These are phyloP conservation scores for Talaromyces amestolkiae DNA, from an alignment of 2,329 filamentous ascomycete genomes.

Conservation along the genomic window DNA sequence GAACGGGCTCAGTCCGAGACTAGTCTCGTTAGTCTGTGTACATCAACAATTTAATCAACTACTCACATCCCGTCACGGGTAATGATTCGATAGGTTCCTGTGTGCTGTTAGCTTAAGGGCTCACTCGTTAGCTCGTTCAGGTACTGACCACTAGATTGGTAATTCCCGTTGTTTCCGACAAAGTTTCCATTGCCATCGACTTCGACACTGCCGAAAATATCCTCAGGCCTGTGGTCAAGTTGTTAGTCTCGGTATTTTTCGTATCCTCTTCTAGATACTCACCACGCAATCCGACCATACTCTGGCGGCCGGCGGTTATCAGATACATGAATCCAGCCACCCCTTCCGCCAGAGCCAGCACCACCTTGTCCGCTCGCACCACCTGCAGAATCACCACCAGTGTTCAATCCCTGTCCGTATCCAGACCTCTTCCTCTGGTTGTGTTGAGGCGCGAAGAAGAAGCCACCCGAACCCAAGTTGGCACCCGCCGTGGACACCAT, in stretches of 20 bases:
- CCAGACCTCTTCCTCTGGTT: constrained; percentile 30
- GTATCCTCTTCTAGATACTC: constrained; percentile 13
- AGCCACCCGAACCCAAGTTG: constrained; percentile 51
- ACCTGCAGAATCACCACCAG: constrained; percentile 50
- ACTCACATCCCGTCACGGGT: constrained; percentile 60
- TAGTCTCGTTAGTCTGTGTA: constrained; percentile 44
- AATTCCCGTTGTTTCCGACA: constrained; percentile 55
- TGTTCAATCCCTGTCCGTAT: constrained; percentile 36
- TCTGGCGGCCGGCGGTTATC: constrained; percentile 61
- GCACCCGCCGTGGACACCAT: constrained; percentile 60
- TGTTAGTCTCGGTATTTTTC: not conserved
- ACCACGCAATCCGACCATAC: constrained; percentile 62
- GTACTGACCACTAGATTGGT: constrained; percentile 55
- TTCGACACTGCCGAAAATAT: constrained; percentile 65
- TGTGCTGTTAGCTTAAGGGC: constrained; percentile 18
- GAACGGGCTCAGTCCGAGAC: constrained; percentile 49
- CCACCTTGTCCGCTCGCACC: constrained; percentile 60
- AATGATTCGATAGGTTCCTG: constrained; percentile 58
- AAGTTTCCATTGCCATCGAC: constrained; percentile 59
- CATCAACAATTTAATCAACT: constrained; percentile 22
- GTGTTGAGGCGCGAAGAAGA: constrained; percentile 43
- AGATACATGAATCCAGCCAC: constrained; percentile 63
- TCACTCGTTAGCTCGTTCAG: not conserved
- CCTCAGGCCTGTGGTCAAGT: constrained; percentile 50
- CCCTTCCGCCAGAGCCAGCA: constrained; percentile 55